Evolutionary conservation across 2,329 filamentous ascomycete genomes (phyloP).

Genomic region (Colletotrichum sp.): DNA sequence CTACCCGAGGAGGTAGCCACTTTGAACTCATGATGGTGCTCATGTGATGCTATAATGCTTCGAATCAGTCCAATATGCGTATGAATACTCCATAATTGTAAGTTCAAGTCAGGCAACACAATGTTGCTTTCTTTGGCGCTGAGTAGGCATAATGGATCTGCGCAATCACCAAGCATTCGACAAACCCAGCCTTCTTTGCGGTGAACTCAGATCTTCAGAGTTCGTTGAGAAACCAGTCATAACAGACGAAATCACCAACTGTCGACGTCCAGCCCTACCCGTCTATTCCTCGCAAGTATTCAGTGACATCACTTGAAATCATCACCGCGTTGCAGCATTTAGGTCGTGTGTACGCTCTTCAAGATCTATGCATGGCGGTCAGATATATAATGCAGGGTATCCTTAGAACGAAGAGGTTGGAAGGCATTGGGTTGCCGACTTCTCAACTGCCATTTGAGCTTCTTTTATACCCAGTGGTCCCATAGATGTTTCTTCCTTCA

Average conservation of each 20-base stretch:
- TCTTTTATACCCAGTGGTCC: fast-evolving
- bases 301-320: neutral
- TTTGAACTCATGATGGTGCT: too few species aligned
- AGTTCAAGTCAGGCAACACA: neutral
- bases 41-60: neutral
- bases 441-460: neutral
- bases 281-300: fast-evolving
- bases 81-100: too few species aligned
- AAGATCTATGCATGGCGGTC: neutral
- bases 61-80: too few species aligned
- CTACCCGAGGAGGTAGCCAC: too few species aligned
- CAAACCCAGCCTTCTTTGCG: neutral
- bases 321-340: neutral
- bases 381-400: too few species aligned
- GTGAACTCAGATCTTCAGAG: neutral
- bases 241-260: too few species aligned
- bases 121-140: fast-evolving
- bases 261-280: neutral
- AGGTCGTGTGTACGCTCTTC: too few species aligned
- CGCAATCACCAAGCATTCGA: neutral
- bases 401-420: neutral
- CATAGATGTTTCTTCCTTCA: fast-evolving
- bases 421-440: neutral
- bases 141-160: too few species aligned
- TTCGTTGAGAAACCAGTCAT: too few species aligned